Percentiles rank a stretch among this genome's conserved stretches.
Conservation (phyloP, 441 rosid genomes). For the Corymbia citriodora region DNA sequence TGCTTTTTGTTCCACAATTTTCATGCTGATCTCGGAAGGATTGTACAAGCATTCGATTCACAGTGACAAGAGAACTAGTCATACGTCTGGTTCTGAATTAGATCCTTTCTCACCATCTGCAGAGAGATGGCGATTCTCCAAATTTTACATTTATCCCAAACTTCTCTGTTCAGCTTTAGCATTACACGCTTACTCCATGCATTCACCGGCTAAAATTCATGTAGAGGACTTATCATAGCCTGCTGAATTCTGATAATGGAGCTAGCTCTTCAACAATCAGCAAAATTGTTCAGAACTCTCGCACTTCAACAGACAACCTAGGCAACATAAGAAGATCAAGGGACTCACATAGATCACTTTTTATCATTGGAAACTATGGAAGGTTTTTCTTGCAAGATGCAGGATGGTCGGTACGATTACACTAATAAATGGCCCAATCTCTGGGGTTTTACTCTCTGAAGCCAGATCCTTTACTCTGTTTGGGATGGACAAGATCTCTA, state of each 20-base stretch:
- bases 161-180: neutral
- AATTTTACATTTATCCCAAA: neutral
- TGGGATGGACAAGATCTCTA: neutral
- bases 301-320: neutral
- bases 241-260: neutral
- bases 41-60: neutral
- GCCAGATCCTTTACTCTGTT: neutral
- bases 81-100: neutral
- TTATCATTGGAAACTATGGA: neutral
- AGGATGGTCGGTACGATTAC: neutral
- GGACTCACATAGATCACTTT: neutral
- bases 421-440: neutral
- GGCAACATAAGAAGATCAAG: neutral
- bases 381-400: neutral
- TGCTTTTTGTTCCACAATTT: neutral
- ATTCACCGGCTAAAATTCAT: neutral
- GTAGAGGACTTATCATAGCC: neutral
- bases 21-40: neutral
- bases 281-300: neutral
- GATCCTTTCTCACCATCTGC: neutral
- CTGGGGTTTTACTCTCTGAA: neutral
- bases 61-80: neutral
- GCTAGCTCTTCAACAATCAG: neutral
- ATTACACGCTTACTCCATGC: neutral
- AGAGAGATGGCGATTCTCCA: neutral